Base-by-base conservation (phyloP, 1,284 basidiomycete species). In the Apiotrichum gamsii region DNA sequence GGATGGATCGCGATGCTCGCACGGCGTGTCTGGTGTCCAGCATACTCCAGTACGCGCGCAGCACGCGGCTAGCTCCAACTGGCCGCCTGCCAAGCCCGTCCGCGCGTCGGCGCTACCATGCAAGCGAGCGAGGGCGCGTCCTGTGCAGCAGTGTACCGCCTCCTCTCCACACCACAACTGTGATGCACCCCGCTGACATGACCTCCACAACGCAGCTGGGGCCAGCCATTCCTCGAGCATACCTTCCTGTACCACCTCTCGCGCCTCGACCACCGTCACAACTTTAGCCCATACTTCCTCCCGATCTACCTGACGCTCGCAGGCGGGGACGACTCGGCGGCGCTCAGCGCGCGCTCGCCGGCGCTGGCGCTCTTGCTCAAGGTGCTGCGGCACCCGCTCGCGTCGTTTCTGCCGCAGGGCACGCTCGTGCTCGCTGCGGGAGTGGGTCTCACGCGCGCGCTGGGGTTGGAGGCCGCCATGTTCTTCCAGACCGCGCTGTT, bases 241-340 rank as follows among this genome's bases (percentile, higher is more conserved):
- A 86, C 94, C 0, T 97, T 91, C 71, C 76, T 97, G 15, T 97
- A 98, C 71, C 95, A 98, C 63, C 73, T 93, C 4, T 80, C 84
- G 52, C 81, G 95, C 29, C 80, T 88, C 20, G 95, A 99, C 72
- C 91, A 97, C 64, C 83, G 93, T 44, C 95, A 98, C 74, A 99
- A 99, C 71, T 98, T 99, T 72, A 90, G 90, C 14, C 87, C 91
- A 0, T 96, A 97, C 75, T 98, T 95, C 72, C 90, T 97, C 68
- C 81, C 86, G 35, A 91, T 86, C 30, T 97, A 98, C 69, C 81
- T 97, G 39, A 35, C 55, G 32, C 28, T 39, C 20, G 32, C 34
- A 4, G n/a, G 38, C 31, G 13, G 14, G 13, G 20, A 5, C 1
- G 25, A 80, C 78, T 1, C 84, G 28, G n/a, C 43, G 34, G 4